A percentile compares a stretch with the other conserved stretches of the same genome.
phyloP scores from a whole-genome alignment of 2,329 filamentous ascomycete genomes.

The Calonectria ilicicola region DNA sequence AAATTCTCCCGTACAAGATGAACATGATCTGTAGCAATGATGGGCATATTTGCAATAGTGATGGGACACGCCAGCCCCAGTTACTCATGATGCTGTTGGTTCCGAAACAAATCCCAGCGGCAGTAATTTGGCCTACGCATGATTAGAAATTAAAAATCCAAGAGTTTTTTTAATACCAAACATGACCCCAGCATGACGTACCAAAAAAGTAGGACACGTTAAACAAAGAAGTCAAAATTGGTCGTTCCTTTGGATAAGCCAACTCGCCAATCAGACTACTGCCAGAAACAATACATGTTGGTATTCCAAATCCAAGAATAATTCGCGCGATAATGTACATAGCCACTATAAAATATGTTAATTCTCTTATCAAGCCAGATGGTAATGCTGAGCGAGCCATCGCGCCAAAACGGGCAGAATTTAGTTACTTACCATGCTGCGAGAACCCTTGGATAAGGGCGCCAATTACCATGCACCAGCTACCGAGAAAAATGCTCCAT shows the following conservation, averaged over 20 bases:
- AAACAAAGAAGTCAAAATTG: slow-evolving; percentile 54
- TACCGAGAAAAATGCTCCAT: slow-evolving; percentile 68
- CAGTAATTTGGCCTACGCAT: slow-evolving; percentile 49
- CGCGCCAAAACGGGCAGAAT: no score
- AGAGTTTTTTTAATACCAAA: background rate
- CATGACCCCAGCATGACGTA: background rate
- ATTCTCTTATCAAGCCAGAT: background rate
- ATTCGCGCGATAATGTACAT: slow-evolving; percentile 73
- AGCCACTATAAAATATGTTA: slow-evolving; percentile 49
- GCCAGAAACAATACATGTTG: slow-evolving; percentile 69
- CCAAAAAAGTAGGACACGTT: slow-evolving; percentile 67
- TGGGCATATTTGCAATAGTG: slow-evolving; percentile 52
- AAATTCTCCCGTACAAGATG: slow-evolving; percentile 40
- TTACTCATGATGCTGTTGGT: slow-evolving; percentile 52
- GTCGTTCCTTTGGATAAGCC: slow-evolving; percentile 70
- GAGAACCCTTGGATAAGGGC: slow-evolving; percentile 67
- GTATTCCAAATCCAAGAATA: slow-evolving; percentile 72
- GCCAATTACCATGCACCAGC: slow-evolving; percentile 65
- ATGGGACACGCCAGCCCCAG: slow-evolving; percentile 54
- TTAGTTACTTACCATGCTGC: slow-evolving; percentile 52
- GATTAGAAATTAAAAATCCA: background rate
- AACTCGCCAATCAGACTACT: slow-evolving; percentile 71
- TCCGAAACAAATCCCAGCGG: slow-evolving; percentile 60
- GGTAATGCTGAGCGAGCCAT: no score
- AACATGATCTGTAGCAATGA: background rate